Evolutionary conservation across 768 basidiomycete species (phyloP).

Genomic region (Trametes gibbosa): DNA sequence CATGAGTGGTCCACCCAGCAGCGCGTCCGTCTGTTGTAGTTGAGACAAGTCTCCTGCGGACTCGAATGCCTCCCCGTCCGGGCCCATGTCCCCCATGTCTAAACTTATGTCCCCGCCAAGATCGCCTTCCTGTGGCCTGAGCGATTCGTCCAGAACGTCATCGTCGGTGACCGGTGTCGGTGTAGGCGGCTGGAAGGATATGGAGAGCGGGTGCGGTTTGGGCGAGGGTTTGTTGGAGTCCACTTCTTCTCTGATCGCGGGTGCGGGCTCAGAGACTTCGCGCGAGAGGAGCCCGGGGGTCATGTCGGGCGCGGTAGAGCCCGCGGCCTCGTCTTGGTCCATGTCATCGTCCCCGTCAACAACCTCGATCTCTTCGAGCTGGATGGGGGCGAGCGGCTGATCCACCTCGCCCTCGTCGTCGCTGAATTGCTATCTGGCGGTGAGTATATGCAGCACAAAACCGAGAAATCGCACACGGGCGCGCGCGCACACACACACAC

Average conservation of each 20-base stretch:
- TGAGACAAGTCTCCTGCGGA: constrained; percentile 52
- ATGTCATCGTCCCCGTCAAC: constrained; percentile 76
- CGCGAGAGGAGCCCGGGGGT: constrained; percentile 29
- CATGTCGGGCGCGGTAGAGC: constrained; percentile 40
- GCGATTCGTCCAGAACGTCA: constrained; percentile 50
- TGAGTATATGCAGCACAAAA: not conserved
- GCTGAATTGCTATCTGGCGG: constrained; percentile 68
- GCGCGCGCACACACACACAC: no score
- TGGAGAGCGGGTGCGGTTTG: constrained; percentile 62
- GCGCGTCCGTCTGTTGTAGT: constrained; percentile 47
- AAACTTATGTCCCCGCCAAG: constrained; percentile 44
- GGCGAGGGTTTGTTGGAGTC: constrained; percentile 54
- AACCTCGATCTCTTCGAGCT: constrained; percentile 71
- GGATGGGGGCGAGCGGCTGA: constrained; percentile 78
- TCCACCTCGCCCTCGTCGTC: constrained; percentile 81
- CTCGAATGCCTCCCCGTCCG: constrained; percentile 62
- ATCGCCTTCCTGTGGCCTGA: constrained; percentile 52
- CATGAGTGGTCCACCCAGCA: constrained; percentile 58
- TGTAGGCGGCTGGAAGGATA: constrained; percentile 47
- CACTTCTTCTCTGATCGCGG: constrained; percentile 37
- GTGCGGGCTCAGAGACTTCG: constrained; percentile 35
- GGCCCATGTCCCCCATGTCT: constrained; percentile 62
- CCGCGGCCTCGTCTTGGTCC: constrained; percentile 58
- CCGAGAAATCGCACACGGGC: not conserved
- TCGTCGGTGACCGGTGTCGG: constrained; percentile 36